A percentile compares a stretch with the other conserved stretches of the same genome.
phyloP scores from a whole-genome alignment of 768 basidiomycete genomes.

The Lentinus tigrinus region DNA sequence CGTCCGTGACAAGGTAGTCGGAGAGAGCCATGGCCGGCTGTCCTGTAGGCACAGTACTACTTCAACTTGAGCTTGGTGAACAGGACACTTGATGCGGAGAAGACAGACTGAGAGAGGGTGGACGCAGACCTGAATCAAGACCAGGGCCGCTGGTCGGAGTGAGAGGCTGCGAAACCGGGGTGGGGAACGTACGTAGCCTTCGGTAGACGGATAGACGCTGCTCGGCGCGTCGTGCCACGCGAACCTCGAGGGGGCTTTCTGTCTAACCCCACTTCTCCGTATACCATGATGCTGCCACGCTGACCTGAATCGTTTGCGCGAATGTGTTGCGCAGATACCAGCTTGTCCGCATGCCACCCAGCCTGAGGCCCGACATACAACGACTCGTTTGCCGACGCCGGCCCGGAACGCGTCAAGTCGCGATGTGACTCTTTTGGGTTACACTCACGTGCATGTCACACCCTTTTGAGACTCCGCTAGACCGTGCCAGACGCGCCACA shows the following conservation, averaged over 20 bases:
- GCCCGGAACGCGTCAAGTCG: conserved; percentile 11
- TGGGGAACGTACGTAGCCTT: background rate
- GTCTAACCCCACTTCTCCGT: background rate
- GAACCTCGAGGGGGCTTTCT: background rate
- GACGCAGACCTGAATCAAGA: background rate
- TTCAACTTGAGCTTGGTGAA: too few species aligned
- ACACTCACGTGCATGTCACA: conserved; percentile 8
- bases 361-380: too few species aligned
- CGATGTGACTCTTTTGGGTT: conserved; percentile 3
- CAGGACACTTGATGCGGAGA: too few species aligned
- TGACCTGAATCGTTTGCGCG: too few species aligned
- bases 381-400: background rate
- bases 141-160: too few species aligned
- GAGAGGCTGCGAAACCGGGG: background rate
- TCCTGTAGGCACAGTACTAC: background rate
- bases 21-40: conserved; percentile 37
- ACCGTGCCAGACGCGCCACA: conserved; percentile 22
- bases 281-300: too few species aligned
- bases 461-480: conserved; percentile 11
- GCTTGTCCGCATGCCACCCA: too few species aligned
- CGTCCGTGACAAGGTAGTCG: conserved; percentile 72
- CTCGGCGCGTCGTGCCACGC: conserved; percentile 3
- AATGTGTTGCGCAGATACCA: too few species aligned
- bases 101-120: background rate
- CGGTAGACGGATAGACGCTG: background rate